Base-by-base conservation (phyloP, 176 grass and related monocot genomes). In the Juncus effusus region DNA sequence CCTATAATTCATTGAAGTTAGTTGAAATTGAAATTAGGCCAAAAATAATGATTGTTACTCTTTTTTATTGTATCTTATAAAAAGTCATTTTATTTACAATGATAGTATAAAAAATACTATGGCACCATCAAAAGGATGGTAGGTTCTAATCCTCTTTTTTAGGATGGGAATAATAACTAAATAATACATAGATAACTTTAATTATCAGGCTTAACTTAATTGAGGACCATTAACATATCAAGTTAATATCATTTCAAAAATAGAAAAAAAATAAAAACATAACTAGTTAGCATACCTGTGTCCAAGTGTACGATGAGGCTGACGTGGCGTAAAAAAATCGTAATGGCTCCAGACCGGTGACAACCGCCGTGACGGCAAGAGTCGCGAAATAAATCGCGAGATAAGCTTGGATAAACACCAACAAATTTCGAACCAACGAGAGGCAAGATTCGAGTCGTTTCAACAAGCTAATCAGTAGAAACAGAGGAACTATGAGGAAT, bases 361-460 rank as follows among this genome's bases (percentile, higher is more conserved):
- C 83, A 3, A 90, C 77, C 6, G 89, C 83, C 49, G 89, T 87
- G 16, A 87, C 14, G 42, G 85, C 85, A 44, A 99, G 94, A 69
- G 89, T 99, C 36, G 64, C 85, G 65, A 99, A 99, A 83, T 99
- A 99, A 77, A 99, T 99, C 74, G 94, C 89, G 19, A 99, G 94
- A 77, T 90, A 99, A 36, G 94, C 85, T 83, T 99, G 94, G 73
- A 85, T 76, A 65, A 99, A 85, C 47, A 93, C 56, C 19, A 99
- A 85, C 19, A 83, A 65, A 52, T 79, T 75, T 62, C 85, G 89
- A 54, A 93, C 81, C 13, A 99, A 56, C 51, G 89, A 85, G 36
- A 99, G 85, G 83, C 75, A 94, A 2, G 85, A 71, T 16, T 78
- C 83, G 60, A 93, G 75, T 15, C 83, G 85, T 1, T 77, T 81